phyloP scores from a whole-genome alignment of 768 basidiomycete species.

The Lactifluus echinatus region DNA sequence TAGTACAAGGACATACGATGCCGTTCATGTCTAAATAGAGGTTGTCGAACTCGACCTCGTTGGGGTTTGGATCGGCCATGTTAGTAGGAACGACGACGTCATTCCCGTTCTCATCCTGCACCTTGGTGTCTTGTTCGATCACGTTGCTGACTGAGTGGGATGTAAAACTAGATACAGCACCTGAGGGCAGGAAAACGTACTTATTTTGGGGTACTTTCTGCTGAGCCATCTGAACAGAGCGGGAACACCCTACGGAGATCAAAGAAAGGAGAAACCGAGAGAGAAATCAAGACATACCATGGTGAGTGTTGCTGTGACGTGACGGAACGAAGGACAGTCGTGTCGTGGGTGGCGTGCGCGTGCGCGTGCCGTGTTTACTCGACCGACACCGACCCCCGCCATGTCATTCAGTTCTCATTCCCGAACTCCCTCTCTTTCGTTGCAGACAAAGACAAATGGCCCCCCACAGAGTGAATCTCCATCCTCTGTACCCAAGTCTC shows the following conservation, averaged over 20 bases:
- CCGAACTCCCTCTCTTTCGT: not conserved
- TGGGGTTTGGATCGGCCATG: slow-evolving; percentile 80
- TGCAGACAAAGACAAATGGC: slow-evolving; percentile 9
- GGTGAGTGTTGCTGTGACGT: too few species aligned
- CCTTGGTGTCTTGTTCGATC: slow-evolving; percentile 65
- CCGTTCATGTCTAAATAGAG: slow-evolving; percentile 99
- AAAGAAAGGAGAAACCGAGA: not conserved
- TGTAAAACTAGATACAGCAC: not conserved
- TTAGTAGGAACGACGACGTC: slow-evolving; percentile 68
- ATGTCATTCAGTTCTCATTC: not conserved
- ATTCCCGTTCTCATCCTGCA: slow-evolving; percentile 59
- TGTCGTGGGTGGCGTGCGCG: too few species aligned
- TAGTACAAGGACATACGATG: slow-evolving; percentile 53
- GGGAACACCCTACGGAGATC: slow-evolving; percentile 72
- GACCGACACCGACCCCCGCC: too few species aligned
- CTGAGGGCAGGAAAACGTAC: slow-evolving; percentile 35
- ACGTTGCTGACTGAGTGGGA: slow-evolving; percentile 56
- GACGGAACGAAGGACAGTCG: too few species aligned
- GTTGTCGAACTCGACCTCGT: slow-evolving; percentile 91
- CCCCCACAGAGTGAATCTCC: not conserved
- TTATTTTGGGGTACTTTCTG: slow-evolving; percentile 97
- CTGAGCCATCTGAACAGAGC: slow-evolving; percentile 98
- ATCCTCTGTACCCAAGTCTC: slow-evolving; percentile 10
- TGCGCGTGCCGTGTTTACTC: too few species aligned
- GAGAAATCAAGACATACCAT: not conserved